Conservation (phyloP, 2,329 filamentous ascomycete species). For the Thelonectria blattea region DNA sequence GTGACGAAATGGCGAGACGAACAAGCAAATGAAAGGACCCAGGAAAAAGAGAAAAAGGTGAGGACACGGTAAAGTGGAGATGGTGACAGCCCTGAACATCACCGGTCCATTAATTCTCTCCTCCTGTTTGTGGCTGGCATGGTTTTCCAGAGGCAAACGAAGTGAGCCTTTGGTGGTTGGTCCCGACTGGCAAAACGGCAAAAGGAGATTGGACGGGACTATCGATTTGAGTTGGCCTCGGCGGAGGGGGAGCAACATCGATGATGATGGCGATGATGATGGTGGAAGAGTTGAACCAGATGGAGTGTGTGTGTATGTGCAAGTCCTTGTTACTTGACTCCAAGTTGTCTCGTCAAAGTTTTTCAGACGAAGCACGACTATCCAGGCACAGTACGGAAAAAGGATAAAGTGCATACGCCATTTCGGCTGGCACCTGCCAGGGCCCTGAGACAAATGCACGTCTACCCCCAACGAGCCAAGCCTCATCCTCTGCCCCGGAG, state of each 20-base stretch:
- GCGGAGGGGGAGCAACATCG: constrained; percentile 6
- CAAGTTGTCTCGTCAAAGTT: background rate
- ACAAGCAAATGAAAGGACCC: constrained; percentile 12
- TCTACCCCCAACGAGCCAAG: constrained; percentile 15
- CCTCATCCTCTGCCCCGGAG: constrained; percentile 2
- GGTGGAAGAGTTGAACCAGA: constrained; percentile 15
- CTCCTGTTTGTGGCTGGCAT: background rate
- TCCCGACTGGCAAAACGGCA: background rate
- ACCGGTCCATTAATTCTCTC: constrained; percentile 23
- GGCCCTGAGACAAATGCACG: constrained; percentile 1
- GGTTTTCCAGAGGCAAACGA: background rate
- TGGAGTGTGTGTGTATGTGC: constrained; percentile 16
- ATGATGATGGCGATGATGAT: constrained; percentile 1
- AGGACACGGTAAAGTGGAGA: constrained; percentile 33
- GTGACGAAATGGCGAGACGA: constrained; percentile 17
- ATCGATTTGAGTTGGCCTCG: constrained; percentile 22
- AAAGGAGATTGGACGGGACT: background rate
- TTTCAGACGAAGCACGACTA: background rate
- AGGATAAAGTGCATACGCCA: background rate
- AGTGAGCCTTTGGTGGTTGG: background rate
- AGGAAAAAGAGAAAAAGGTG: constrained; percentile 3
- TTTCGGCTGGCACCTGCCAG: constrained; percentile 5
- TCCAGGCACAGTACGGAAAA: constrained; percentile 11
- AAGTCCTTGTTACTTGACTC: background rate
- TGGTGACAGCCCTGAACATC: constrained; percentile 20